phyloP scores from a whole-genome alignment of 495 filamentous ascomycete genomes.

The Cenococcum geophilum region DNA sequence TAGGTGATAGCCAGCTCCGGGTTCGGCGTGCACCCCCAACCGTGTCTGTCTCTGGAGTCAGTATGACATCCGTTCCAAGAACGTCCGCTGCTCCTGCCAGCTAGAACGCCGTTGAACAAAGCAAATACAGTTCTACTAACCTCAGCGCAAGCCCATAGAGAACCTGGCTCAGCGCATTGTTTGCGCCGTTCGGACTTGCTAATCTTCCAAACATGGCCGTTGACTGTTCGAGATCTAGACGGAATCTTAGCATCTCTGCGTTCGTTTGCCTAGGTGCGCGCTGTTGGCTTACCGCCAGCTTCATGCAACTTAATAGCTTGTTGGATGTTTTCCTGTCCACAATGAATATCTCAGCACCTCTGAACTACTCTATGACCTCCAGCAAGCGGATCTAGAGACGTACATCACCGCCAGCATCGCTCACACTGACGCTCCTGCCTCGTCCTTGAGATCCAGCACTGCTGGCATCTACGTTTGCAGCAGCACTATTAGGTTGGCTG shows the following conservation, averaged over 20 bases:
- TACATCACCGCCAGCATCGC: constrained; percentile 26
- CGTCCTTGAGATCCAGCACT: constrained; percentile 25
- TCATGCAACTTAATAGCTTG: constrained; percentile 95
- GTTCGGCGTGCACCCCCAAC: constrained; percentile 79
- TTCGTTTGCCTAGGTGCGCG: neutral
- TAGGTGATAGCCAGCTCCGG: constrained; percentile 70
- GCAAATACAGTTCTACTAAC: constrained; percentile 46
- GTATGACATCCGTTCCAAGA: neutral
- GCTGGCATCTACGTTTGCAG: constrained; percentile 40
- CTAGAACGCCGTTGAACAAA: neutral
- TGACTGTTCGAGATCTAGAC: constrained; percentile 55
- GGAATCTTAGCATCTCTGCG: constrained; percentile 1
- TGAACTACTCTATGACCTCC: neutral
- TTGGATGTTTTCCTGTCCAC: constrained; percentile 72
- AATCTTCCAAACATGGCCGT: constrained; percentile 82
- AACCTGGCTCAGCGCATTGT: constrained; percentile 92
- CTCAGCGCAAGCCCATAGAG: constrained; percentile 89
- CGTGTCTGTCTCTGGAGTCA: constrained; percentile 55
- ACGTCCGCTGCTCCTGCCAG: neutral
- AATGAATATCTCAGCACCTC: constrained; percentile 4
- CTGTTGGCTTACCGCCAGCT: constrained; percentile 52
- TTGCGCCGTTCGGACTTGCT: constrained; percentile 75
- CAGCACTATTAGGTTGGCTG: constrained; percentile 24
- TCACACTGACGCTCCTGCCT: constrained; percentile 34
- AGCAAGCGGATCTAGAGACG: constrained; percentile 4